Conservation (phyloP, 352 stramenopile genomes). For the Pythium dissotocum region DNA sequence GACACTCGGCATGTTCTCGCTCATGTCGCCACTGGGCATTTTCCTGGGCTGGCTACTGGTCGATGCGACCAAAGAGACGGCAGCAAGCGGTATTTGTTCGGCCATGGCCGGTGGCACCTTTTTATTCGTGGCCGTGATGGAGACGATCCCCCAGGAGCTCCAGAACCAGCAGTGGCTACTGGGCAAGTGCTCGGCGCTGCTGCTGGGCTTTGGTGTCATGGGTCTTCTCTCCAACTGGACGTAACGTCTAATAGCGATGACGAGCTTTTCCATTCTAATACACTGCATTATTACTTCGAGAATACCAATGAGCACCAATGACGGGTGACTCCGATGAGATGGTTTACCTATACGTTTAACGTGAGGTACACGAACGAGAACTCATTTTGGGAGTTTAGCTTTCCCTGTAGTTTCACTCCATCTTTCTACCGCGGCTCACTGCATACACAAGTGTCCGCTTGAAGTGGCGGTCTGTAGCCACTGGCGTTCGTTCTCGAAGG, state of each 20-base stretch:
- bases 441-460: not conserved
- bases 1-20: constrained; percentile 60
- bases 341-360: no score
- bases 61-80: constrained; percentile 40
- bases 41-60: constrained; percentile 59
- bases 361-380: no score
- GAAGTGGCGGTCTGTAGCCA: not conserved
- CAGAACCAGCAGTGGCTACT: constrained; percentile 49
- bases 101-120: constrained; percentile 82
- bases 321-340: no score
- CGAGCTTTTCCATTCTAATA: not conserved
- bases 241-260: constrained; percentile 17
- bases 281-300: not conserved
- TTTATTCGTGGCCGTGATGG: constrained; percentile 78
- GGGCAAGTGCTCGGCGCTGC: constrained; percentile 55
- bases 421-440: no score
- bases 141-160: constrained; percentile 82
- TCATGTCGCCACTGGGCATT: constrained; percentile 78
- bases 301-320: no score
- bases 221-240: constrained; percentile 73
- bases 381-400: no score
- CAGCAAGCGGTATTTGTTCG: constrained; percentile 62
- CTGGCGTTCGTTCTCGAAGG: not conserved
- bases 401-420: no score
- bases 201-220: constrained; percentile 64